A percentile compares a stretch with the other conserved stretches of the same genome.
Evolutionary conservation across 1,284 basidiomycete genomes (phyloP).

Genomic region (Porogramme epimiltina): DNA sequence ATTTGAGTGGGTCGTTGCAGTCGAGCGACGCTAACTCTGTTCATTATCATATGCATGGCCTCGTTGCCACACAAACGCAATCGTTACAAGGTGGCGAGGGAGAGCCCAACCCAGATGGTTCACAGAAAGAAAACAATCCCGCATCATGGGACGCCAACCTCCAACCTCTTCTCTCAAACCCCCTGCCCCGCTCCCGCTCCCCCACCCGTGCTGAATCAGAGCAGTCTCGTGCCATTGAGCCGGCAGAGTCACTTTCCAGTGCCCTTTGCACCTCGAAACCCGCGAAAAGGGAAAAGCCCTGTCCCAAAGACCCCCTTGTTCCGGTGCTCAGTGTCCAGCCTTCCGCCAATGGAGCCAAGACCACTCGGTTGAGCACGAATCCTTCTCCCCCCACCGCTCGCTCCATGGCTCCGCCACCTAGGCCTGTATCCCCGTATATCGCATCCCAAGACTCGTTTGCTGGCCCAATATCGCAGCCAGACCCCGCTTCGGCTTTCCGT

Average conservation of each 20-base stretch:
- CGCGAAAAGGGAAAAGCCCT: conserved; percentile 1
- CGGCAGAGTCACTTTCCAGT: conserved; percentile 1
- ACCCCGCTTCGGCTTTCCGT: conserved; percentile 48
- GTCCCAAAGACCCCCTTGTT: conserved; percentile 1
- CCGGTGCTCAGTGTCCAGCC: too few relatives aligned
- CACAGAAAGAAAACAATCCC: conserved; percentile 54
- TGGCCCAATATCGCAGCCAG: conserved; percentile 42
- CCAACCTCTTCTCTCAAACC: not conserved
- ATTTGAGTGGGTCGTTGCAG: conserved; percentile 8
- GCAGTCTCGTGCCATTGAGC: conserved; percentile 5
- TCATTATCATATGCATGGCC: conserved; percentile 56
- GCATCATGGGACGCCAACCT: conserved; percentile 12
- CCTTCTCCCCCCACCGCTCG: conserved; percentile 1
- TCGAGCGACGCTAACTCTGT: conserved; percentile 16
- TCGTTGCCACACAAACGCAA: conserved; percentile 55
- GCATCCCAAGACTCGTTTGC: conserved; percentile 65
- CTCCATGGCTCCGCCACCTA: conserved; percentile 13
- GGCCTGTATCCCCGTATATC: conserved; percentile 38
- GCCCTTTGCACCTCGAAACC: not conserved
- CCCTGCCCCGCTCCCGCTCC: too few relatives aligned
- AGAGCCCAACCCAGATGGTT: conserved; percentile 36
- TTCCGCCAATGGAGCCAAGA: too few relatives aligned
- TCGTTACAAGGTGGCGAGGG: conserved; percentile 38
- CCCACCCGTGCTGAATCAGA: too few relatives aligned
- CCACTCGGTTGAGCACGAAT: too few relatives aligned